Base-by-base conservation (phyloP, 2,329 filamentous ascomycete genomes). In the Arthroderma sp. region DNA sequence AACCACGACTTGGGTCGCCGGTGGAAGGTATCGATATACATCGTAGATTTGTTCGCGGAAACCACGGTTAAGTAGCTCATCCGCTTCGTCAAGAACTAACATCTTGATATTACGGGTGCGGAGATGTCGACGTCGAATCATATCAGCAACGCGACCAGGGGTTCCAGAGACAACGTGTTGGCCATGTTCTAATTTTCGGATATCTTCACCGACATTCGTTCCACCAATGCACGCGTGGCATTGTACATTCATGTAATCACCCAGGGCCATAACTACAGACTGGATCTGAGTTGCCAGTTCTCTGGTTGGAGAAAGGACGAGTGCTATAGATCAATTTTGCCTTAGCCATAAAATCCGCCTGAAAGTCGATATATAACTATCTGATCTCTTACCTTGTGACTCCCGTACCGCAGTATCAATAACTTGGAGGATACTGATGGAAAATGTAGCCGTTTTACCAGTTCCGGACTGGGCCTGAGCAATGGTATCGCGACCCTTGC, bases 21-120 rank as follows among this genome's bases (percentile, higher is more conserved):
- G 91, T 47, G 91, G 91, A 45, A 98, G 83, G 50, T 95, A 85
- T 73, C 94, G 89, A 82, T 95, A 98, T 73, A 98, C 94, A 70
- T 98, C 91, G 78, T 98, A 98, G 74, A 98, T 98, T 76, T 98
- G 91, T 77, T 98, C 91, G 61, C 88, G 94, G 81, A 98, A 98
- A 77, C 91, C 91, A 63, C 89, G 89, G 78, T 53, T 36, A 5
- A 43, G 30, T 22, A 31, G 36, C 33, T 98, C 91, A 67, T 98
- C 91, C 61, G 91, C 91, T 77, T 98, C 91, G 66, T 98, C 91
- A 59, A 98, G 85, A 60, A 98, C 87, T 70, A 98, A 94, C 85
- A 96, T 94, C 83, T 98, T 98, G 80, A 98, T 95, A 70, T 78
- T 75, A 68, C 94, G 88, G 63, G 91, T 98, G 77, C 89, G 91